Base-by-base conservation (phyloP, 2,329 filamentous ascomycete species). In the Diaporthe vexans region DNA sequence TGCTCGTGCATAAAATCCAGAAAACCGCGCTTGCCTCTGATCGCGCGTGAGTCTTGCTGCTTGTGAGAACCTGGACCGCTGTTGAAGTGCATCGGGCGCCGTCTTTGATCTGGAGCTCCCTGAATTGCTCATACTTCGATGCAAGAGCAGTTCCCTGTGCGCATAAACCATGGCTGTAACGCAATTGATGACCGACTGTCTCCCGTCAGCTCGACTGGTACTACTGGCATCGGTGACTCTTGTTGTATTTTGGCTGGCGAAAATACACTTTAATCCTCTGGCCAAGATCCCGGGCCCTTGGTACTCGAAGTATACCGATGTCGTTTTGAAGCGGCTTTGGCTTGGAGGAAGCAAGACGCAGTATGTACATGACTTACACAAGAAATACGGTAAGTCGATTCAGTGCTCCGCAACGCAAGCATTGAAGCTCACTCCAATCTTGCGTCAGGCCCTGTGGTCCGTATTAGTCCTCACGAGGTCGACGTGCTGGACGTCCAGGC, bases 291-390 rank as follows among this genome's bases (percentile, higher is more conserved):
- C 77, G 1, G 79, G 79, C 4, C 78, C 78, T 11, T 80, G 79
- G 79, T 79, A 80, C 67, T 77, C 77, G 0, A 77, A 77, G 40
- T 81, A 77, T 75, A 80, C 77, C 2, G 68, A 73, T 4, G 7
- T 67, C 10, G 73, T 77, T 13, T 19, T 76, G 1, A 78, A 72
- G 21, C 77, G 76, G 29, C 69, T 76, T 0, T 37, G 58, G 5
- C 5, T 78, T 13, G 63, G 4, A 11, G 78, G 77, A 3, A 72
- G 35, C 6, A 74, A 76, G 26, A 74, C 78, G 8, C 75, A n/a
- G 46, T 79, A 78, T 58, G 74, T 80, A n/a, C 79, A 80, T 4
- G n/a, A 58, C 5, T 35, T 80, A 19, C 79, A 81, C 70, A 33
- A 77, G 71, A 76, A 76, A 78, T 81, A 80, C 59, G 78, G 74